These are phyloP conservation scores for Dipteronia dyeriana DNA, from an alignment of 345 rosid genomes.

Conservation along the genomic window DNA sequence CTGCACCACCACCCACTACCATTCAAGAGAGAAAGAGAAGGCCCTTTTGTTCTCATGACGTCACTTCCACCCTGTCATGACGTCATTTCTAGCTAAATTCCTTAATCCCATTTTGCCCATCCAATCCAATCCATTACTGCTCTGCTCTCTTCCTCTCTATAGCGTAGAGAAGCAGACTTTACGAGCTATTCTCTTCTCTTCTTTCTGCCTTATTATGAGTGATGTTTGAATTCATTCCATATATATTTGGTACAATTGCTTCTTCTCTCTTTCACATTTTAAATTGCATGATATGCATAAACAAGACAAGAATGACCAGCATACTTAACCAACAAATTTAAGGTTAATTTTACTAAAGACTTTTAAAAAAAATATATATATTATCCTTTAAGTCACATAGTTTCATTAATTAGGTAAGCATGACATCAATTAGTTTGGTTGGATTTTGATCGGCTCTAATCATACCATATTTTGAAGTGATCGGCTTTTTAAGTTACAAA, in stretches of 20 bases:
- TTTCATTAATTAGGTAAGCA: too few species aligned
- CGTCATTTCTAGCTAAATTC: conserved; percentile 25
- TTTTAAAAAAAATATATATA: too few species aligned
- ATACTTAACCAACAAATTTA: neutral
- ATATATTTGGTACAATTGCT: conserved; percentile 1
- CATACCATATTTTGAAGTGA: too few species aligned
- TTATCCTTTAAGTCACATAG: too few species aligned
- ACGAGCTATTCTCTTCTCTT: neutral
- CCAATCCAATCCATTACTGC: neutral
- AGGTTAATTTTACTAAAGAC: neutral
- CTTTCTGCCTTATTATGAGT: conserved; percentile 3
- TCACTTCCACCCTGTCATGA: conserved; percentile 67
- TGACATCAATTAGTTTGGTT: neutral
- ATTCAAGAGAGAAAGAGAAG: neutral
- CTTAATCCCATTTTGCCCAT: neutral
- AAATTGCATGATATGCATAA: neutral
- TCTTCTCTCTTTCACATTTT: neutral
- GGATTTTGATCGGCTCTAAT: neutral
- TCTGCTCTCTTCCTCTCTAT: neutral
- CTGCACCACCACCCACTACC: conserved; percentile 48
- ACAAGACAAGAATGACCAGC: neutral
- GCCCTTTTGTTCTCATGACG: conserved; percentile 41
- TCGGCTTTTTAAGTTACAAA: too few species aligned
- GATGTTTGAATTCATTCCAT: conserved; percentile 14
- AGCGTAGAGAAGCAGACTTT: conserved; percentile 17